Evolutionary conservation across 163 green algal genomes (phyloP).

Genomic region (Chlamydomonas reinhardtii): DNA sequence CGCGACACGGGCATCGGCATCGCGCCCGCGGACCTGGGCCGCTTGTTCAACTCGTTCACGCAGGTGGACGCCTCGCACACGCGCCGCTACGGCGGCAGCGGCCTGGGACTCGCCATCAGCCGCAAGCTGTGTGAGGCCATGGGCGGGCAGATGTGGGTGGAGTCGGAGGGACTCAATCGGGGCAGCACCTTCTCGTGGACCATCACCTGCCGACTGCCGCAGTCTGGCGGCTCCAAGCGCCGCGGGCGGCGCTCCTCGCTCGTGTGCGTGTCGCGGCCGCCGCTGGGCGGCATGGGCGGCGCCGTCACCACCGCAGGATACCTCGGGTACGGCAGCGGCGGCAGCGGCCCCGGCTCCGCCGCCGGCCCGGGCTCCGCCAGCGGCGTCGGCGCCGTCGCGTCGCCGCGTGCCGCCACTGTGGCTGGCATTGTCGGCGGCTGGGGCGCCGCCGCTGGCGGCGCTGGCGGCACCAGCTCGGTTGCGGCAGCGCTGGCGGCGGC

Average conservation of each 20-base stretch:
- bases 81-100: slow-evolving; percentile 79
- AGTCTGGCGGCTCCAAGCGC: slow-evolving; percentile 16
- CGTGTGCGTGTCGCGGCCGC: slow-evolving; percentile 23
- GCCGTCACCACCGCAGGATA: background rate
- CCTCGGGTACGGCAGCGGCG: background rate
- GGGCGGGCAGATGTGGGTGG: slow-evolving; percentile 77
- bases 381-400: background rate
- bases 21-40: slow-evolving; percentile 63
- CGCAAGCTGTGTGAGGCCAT: slow-evolving; percentile 79
- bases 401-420: too few species aligned
- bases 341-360: background rate
- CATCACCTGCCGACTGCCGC: slow-evolving; percentile 44
- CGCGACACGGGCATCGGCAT: slow-evolving; percentile 87
- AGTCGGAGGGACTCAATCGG: slow-evolving; percentile 52
- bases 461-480: background rate
- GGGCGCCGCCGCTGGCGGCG: too few species aligned
- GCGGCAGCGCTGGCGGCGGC: background rate
- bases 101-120: slow-evolving; percentile 83
- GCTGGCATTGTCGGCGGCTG: too few species aligned
- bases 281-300: background rate
- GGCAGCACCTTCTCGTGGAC: slow-evolving; percentile 73
- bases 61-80: slow-evolving; percentile 68
- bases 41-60: slow-evolving; percentile 86
- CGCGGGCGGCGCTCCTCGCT: slow-evolving; percentile 9
- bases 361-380: too few species aligned